phyloP scores from a whole-genome alignment of 495 filamentous ascomycete genomes.

The Alectoria sarmentosa region DNA sequence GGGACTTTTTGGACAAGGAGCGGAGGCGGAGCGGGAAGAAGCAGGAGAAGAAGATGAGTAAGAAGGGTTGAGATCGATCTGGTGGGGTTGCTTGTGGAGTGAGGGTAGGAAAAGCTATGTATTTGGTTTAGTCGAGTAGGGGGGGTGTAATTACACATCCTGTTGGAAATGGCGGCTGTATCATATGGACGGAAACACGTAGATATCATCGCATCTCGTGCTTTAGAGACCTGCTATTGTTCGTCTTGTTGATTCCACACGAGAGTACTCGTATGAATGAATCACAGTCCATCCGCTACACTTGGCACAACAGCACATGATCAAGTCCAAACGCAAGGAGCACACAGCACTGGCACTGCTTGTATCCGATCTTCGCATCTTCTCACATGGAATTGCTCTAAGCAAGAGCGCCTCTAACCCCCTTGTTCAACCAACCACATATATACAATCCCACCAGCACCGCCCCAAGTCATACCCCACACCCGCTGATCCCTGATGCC shows the following conservation, averaged over 20 bases:
- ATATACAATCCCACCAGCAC: not conserved
- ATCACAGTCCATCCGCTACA: not conserved
- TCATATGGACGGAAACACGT: not conserved
- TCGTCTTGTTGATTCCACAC: not conserved
- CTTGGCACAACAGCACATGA: not conserved
- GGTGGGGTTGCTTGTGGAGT: not conserved
- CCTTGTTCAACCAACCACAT: no score
- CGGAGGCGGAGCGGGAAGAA: slow-evolving; percentile 72
- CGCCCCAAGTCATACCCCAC: no score
- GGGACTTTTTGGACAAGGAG: slow-evolving; percentile 91
- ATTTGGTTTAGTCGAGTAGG: not conserved
- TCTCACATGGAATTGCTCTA: no score
- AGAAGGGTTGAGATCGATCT: slow-evolving; percentile 36
- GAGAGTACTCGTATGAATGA: not conserved
- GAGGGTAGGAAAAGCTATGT: not conserved
- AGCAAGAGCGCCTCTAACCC: not conserved
- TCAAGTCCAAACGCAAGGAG: not conserved
- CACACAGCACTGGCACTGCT: not conserved
- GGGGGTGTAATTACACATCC: not conserved
- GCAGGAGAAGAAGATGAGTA: slow-evolving; percentile 60
- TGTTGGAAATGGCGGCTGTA: not conserved
- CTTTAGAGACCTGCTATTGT: not conserved
- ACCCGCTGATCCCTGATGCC: not conserved
- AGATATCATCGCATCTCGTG: not conserved
- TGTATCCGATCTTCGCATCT: not conserved